A percentile compares a stretch with the other conserved stretches of the same genome.
Conservation (phyloP, 2,329 filamentous ascomycete species). For the Teratosphaeria epicoccoides region DNA sequence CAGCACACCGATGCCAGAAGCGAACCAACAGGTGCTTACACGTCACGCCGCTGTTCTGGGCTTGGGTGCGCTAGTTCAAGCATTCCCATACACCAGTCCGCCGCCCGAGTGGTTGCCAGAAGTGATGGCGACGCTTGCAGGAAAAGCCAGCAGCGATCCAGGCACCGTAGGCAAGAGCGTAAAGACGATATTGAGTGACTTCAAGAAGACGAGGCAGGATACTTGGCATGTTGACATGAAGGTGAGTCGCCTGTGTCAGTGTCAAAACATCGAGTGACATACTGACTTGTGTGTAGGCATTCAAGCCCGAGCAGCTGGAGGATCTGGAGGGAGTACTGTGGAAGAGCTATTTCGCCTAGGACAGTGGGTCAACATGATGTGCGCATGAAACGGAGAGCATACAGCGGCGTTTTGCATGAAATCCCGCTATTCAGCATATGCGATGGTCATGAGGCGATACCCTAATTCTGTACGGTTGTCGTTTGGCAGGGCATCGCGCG, state of each 20-base stretch:
- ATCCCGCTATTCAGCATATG: too few relatives aligned
- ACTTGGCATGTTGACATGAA: slow-evolving; percentile 98
- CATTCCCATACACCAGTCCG: slow-evolving; percentile 90
- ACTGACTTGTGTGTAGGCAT: slow-evolving; percentile 44
- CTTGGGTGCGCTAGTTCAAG: slow-evolving; percentile 80
- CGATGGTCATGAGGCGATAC: background rate
- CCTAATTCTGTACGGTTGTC: background rate
- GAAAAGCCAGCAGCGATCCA: slow-evolving; percentile 74
- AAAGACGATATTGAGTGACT: slow-evolving; percentile 86
- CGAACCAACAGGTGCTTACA: slow-evolving; percentile 66
- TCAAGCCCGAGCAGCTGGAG: slow-evolving; percentile 84
- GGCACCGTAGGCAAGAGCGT: slow-evolving; percentile 93
- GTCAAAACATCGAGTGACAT: background rate
- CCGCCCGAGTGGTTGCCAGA: slow-evolving; percentile 92
- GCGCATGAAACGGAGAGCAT: background rate
- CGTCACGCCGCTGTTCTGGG: slow-evolving; percentile 88
- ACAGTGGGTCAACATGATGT: background rate
- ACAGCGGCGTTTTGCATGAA: background rate
- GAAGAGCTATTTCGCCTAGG: slow-evolving; percentile 96
- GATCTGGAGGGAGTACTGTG: slow-evolving; percentile 92
- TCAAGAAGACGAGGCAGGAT: slow-evolving; percentile 98
- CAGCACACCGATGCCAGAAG: slow-evolving; percentile 57
- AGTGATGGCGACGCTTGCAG: slow-evolving; percentile 73
- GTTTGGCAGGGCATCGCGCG: background rate
- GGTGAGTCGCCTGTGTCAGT: slow-evolving; percentile 45